Percentiles rank a stretch among this genome's conserved stretches.
Evolutionary conservation across 306 rosid species (phyloP).

Genomic region (Cyamopsis tetragonoloba): DNA sequence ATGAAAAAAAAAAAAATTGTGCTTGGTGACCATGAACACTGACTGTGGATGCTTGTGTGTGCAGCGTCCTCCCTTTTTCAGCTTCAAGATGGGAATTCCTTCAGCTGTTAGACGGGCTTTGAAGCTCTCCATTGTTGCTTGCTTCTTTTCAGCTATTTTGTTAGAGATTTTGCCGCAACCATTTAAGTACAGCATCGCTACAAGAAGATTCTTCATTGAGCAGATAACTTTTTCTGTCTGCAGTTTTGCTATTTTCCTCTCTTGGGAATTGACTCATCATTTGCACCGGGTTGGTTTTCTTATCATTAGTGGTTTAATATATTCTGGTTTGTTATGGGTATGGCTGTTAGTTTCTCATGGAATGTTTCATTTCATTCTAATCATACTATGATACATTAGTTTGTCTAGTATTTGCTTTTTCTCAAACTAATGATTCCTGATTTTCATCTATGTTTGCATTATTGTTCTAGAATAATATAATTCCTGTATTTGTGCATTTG

Average conservation of each 20-base stretch:
- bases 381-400: background rate
- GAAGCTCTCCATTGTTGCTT: slow-evolving; percentile 62
- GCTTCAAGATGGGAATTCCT: slow-evolving; percentile 91
- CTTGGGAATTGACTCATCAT: slow-evolving; percentile 88
- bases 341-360: too few relatives aligned
- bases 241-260: slow-evolving; percentile 59
- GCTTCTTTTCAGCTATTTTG: slow-evolving; percentile 45
- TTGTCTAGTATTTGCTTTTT: background rate
- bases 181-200: slow-evolving; percentile 34
- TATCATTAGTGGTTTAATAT: background rate
- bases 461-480: background rate
- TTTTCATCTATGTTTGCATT: background rate
- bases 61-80: slow-evolving; percentile 92
- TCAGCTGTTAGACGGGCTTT: slow-evolving; percentile 55
- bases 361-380: background rate
- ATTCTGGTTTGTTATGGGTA: too few relatives aligned
- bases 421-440: background rate
- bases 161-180: slow-evolving; percentile 48
- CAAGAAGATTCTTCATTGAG: slow-evolving; percentile 36
- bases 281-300: slow-evolving; percentile 65
- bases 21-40: too few relatives aligned
- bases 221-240: slow-evolving; percentile 48
- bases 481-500: background rate
- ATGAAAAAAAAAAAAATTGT: too few relatives aligned
- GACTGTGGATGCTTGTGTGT: background rate